Evolutionary conservation across 1,139 yeast species (phyloP).

Genomic region (Candida glucosophila): DNA sequence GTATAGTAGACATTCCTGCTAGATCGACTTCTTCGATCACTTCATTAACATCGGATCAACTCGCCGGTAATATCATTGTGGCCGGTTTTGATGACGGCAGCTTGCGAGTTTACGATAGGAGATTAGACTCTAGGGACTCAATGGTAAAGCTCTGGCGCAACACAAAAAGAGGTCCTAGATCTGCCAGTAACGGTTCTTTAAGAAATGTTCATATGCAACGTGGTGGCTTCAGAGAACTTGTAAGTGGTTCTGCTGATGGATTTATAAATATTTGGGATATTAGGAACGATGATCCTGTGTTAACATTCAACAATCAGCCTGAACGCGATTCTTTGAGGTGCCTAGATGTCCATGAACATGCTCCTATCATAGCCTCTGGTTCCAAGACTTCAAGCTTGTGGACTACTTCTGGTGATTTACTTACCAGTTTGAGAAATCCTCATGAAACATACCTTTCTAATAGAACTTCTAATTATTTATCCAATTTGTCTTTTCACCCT

Average conservation of each 20-base stretch:
- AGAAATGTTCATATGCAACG: constrained; percentile 90
- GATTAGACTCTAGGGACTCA: constrained; percentile 77
- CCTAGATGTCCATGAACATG: constrained; percentile 88
- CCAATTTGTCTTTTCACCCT: constrained; percentile 77
- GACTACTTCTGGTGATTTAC: constrained; percentile 75
- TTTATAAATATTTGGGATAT: constrained; percentile 87
- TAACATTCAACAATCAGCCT: constrained; percentile 48
- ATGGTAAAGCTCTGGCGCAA: constrained; percentile 75
- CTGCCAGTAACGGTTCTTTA: constrained; percentile 32
- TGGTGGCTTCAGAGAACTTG: constrained; percentile 89
- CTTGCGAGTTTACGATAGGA: constrained; percentile 80
- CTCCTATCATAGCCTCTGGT: constrained; percentile 86
- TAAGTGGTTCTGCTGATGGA: constrained; percentile 80
- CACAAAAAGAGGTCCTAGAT: constrained; percentile 12
- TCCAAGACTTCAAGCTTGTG: constrained; percentile 74
- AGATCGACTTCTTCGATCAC: constrained; percentile 86
- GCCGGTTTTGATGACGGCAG: constrained; percentile 96
- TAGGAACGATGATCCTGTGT: constrained; percentile 62
- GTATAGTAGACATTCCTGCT: constrained; percentile 83
- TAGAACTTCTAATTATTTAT: constrained; percentile 46
- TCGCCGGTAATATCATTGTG: constrained; percentile 83
- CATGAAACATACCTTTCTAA: constrained; percentile 35
- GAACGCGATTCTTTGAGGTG: constrained; percentile 64
- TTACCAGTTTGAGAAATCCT: constrained; percentile 56
- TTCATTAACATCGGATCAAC: constrained; percentile 87